Conservation (phyloP, 2,329 filamentous ascomycete species). For the Emmonsiellopsis sp. region DNA sequence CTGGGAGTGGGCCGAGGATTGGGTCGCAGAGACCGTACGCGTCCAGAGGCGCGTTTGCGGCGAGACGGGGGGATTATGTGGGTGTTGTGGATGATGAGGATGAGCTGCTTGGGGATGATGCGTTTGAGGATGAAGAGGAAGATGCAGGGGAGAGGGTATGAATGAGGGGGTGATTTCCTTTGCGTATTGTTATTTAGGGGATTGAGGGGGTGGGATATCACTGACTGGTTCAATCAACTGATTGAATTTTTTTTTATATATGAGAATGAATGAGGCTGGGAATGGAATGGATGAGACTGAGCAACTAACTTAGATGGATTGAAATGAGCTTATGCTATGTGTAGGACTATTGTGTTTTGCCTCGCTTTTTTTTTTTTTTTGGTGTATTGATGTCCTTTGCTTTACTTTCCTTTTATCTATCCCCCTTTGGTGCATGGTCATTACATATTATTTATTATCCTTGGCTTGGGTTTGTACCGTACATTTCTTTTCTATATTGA, state of each 20-base stretch:
- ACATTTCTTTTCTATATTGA: too few relatives aligned
- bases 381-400: too few relatives aligned
- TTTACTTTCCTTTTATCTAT: too few relatives aligned
- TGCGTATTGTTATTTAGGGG: background rate
- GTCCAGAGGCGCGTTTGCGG: conserved; percentile 78
- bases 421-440: too few relatives aligned
- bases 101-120: conserved; percentile 75
- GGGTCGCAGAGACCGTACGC: conserved; percentile 63
- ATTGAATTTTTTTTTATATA: background rate
- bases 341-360: too few relatives aligned
- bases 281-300: background rate
- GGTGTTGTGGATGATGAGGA: conserved; percentile 89
- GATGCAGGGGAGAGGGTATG: conserved; percentile 29
- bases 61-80: conserved; percentile 77
- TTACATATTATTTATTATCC: too few relatives aligned
- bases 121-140: conserved; percentile 88
- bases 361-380: too few relatives aligned
- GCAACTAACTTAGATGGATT: too few relatives aligned
- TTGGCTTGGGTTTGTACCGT: too few relatives aligned
- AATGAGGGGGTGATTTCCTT: background rate
- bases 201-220: background rate
- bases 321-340: too few relatives aligned
- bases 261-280: background rate
- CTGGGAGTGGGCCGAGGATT: conserved; percentile 26
- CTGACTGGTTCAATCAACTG: too few relatives aligned